These are phyloP conservation scores for Pleurotus djamor DNA, from an alignment of 768 basidiomycete genomes.

Conservation along the genomic window DNA sequence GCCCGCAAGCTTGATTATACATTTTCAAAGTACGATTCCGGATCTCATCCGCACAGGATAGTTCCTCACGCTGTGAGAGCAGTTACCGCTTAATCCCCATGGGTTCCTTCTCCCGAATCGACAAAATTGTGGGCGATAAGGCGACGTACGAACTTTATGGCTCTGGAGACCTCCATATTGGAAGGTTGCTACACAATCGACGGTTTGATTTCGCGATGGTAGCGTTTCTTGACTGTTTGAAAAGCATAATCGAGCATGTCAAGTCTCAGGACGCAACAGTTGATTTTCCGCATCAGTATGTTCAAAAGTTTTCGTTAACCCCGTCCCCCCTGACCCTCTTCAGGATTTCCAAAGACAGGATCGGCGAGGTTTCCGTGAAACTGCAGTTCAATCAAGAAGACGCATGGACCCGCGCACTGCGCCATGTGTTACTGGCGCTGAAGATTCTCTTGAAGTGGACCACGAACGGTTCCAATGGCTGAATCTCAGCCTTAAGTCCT, in stretches of 20 bases:
- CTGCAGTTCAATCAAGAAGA: constrained; percentile 95
- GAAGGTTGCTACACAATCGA: constrained; percentile 88
- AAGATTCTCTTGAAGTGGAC: constrained; percentile 89
- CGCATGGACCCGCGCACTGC: constrained; percentile 89
- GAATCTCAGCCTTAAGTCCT: constrained; percentile 9
- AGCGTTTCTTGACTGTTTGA: constrained; percentile 91
- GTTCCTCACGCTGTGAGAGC: constrained; percentile 3
- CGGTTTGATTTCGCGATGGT: constrained; percentile 97
- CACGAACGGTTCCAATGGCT: constrained; percentile 73
- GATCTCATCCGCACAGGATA: background rate
- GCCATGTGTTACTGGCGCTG: constrained; percentile 86
- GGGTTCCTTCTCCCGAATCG: constrained; percentile 94
- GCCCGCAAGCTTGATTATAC: constrained; percentile 88
- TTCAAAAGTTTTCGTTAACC: constrained; percentile 12
- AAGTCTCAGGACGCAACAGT: constrained; percentile 67
- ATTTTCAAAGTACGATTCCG: constrained; percentile 70
- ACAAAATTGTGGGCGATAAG: constrained; percentile 79
- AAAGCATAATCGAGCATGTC: constrained; percentile 88
- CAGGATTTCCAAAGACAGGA: constrained; percentile 92
- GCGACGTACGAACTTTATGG: constrained; percentile 90
- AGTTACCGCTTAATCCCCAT: constrained; percentile 92
- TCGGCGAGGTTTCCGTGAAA: constrained; percentile 93
- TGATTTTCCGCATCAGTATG: constrained; percentile 89
- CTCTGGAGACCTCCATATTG: constrained; percentile 88
- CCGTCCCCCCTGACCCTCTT: constrained; percentile 7